Evolutionary conservation across 1,284 basidiomycete species (phyloP), one percentile per base, ranked within the genome.

Genomic region (Boletus smithii): DNA sequence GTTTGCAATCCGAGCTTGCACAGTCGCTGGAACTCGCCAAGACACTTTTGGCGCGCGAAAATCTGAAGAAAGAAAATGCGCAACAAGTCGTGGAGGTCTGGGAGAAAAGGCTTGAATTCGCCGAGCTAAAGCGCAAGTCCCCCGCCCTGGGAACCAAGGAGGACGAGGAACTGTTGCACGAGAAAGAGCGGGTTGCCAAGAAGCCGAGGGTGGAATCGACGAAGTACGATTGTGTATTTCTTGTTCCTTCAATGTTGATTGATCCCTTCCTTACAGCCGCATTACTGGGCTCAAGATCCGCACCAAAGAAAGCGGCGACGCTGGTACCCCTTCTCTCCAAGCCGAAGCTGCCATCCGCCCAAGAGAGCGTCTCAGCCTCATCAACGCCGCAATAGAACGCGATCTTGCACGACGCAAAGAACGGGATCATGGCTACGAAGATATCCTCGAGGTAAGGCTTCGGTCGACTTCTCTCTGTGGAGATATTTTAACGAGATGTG

Each of bases 401-500:
- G 77, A 83, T 41, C 64, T 93, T 52, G 71, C 73, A 6, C 73
- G 74, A 38, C 82, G 83, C 63, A 88, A 85, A 63, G 89, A 88
- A 53, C 73, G 77, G 45, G 89, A 95, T 60, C 77, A 84, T 45
- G 77, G 82, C 35, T 95, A 91, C 86, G 92, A 95, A 58, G 92
- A 95, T 60, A 75, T 77, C 44, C 78, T 90, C 53, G 91, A 94
- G 68, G 84, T 89, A 59, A 65, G 77, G 68, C 18, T 33, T 3
- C 50, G 22, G 36, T 29, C 5, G 3, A 8, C 9, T 7, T 3
- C 18, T 24, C n/a, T 7, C 39, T 47, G 5, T 17, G 0, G 20
- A 6, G 11, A 13, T 8, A 20, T 44, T 39, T 45, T 51, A 38
- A 56, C 17, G 20, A 30, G 38, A 1, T 16, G 5, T 40, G 4